Base-by-base conservation (phyloP, 495 filamentous ascomycete genomes). In the Trichocladium antarcticum region DNA sequence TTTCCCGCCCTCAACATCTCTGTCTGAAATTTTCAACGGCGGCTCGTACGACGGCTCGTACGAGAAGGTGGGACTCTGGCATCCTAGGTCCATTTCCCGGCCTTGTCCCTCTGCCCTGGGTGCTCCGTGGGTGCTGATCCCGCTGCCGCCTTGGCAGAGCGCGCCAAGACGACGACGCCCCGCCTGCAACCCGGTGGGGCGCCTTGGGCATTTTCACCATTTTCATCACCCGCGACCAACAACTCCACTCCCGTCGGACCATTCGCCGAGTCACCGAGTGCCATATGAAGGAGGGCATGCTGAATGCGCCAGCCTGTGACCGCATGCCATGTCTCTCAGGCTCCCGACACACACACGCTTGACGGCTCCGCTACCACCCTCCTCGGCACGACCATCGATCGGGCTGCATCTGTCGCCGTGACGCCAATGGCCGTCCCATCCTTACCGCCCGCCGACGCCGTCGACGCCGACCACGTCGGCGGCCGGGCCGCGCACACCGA, bases 401-500 rank as follows among this genome's bases (percentile, higher is more conserved):
- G 37, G 19, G 10, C 32, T 29, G 42, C 15, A 5, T 29, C 41
- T n/a, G 21, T 7, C n/a, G 20, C 16, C 20, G 22, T 40, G 37
- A 19, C 21, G 7, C 22, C 43, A 27, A 54, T 55, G 56, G 55
- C 50, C 17, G 44, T 48, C 17, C 48, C 40, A 31, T 42, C 56
- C 17, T 20, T 53, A 22, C 51, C 49, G n/a, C 50, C 41, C 16
- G 40, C 57, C 42, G 38, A 38, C 35, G 19, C 21, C 32, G 35
- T 36, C 32, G 43, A 34, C 42, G 34, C n/a, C n/a, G 38, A 38
- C 35, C 22, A 19, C 32, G 35, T 36, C 32, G 43, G 31, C 42
- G 34, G 22, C 44, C 35, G 36, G 22, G 21, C 21, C 37, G 36
- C 22, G 31, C 55, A 48, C 24, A 65, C 68, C 43, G 68, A 74